Base-by-base conservation (phyloP, 441 rosid species). In the Melastoma candidum region DNA sequence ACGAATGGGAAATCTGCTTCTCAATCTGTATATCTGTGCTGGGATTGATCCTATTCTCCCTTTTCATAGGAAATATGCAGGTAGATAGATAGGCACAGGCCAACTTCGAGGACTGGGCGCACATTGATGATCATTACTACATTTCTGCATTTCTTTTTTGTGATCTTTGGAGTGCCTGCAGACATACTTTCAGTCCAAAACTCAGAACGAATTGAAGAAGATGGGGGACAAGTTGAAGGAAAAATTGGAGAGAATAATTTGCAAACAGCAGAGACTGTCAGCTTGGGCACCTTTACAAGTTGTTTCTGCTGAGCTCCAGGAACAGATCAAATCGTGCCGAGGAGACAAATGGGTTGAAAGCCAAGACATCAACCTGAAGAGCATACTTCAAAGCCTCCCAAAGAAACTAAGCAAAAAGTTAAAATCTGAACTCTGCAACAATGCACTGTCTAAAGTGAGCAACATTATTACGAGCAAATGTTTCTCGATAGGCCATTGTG, bases 41-140 rank as follows among this genome's bases (percentile, higher is more conserved):
- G 26, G 97, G 97, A 45, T 63, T 90, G 75, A 66, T 86, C 57
- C 69, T 90, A 54, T 84, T 90, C 69, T 62, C 89, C 29, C 51
- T 73, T 3, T 85, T 90, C 49, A 86, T 90, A 27, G 95, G 95
- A 45, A 90, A 84, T 52, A 80, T 90, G 89, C 94, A 90, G 95
- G 97, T 86, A 56, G 26, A 29, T 29, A 29, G 5, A 7, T 7
- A 3, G 7, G 36, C 36, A 29, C 36, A 7, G 36, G 22, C 22
- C 22, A 17, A 17, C 36, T 29, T 29, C 36, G 7, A 29, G 36
- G 3, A 29, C 36, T 3, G 3, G 36, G 7, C 7, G 36, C 36
- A 29, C 5, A 29, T 7, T 29, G 36, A 29, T 29, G 3, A 29
- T 29, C 36, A 29, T 29, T 29, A 29, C 5, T 3, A 29, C 36